Base-by-base conservation (phyloP, 2,329 filamentous ascomycete genomes). In the Microdochium nivale region DNA sequence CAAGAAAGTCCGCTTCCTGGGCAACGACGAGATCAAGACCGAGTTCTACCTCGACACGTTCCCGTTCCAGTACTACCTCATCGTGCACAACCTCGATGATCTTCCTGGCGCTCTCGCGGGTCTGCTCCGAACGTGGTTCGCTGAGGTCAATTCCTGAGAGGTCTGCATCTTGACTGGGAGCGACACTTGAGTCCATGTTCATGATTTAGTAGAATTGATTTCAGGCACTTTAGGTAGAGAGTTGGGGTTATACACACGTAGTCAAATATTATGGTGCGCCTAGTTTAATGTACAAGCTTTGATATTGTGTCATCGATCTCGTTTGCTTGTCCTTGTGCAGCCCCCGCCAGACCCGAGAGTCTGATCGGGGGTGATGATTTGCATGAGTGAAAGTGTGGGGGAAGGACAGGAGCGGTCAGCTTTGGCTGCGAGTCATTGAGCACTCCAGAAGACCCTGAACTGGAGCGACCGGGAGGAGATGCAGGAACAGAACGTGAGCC, bases 1-100 rank as follows among this genome's bases (percentile, higher is more conserved):
- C 61, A 90, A 90, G 67, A 86, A 90, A 68, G 92, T 90, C 35
- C 83, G 83, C 64, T 96, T 97, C 59, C 55, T 72, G 61, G 69
- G 80, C 67, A 71, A 83, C 71, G 71, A 84, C 55, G 79, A 83
- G 62, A 81, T 96, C 52, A 85, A 86, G 61, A 90, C 95, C 67
- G 87, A 90, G 73, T 83, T 88, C 62, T 99, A 99, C 66, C 79
- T 99, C 60, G 95, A 99, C 67, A 87, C 84, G 8, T 99, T 99
- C 69, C 94, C 95, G 0, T 99, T 99, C 72, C 84, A 87, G 67
- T 99, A 96, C 73, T 99, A 97, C 67, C 73, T 99, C 52, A 89
- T 99, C 59, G 94, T 99, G 53, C 84, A 92, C 58, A 84, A 97
- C 71, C 84, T 99, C 48, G 84, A 87, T 62, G 94, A 99, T 69